Conservation (phyloP, 768 basidiomycete species). For the Leucocoprinus leucothites region DNA sequence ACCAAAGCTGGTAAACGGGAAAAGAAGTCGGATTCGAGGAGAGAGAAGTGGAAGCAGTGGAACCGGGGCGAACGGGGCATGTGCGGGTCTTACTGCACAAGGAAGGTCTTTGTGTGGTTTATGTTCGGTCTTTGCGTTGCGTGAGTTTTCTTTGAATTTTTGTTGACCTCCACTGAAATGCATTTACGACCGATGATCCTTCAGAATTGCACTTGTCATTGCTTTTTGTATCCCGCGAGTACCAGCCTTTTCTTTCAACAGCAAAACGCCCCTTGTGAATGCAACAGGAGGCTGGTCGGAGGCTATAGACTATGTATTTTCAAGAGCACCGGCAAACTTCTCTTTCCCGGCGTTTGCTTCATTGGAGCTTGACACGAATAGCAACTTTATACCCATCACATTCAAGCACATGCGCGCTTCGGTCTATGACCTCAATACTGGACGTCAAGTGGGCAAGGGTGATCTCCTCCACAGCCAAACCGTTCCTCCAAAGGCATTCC, state of each 20-base stretch:
- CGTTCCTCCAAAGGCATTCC: constrained; percentile 64
- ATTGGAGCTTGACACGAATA: constrained; percentile 71
- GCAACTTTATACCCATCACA: constrained; percentile 75
- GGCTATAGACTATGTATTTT: constrained; percentile 62
- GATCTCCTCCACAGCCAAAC: constrained; percentile 48
- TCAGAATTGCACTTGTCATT: constrained; percentile 64
- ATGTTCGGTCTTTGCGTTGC: constrained; percentile 57
- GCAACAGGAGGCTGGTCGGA: constrained; percentile 58
- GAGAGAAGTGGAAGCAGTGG: constrained; percentile 69
- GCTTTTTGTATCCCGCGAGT: constrained; percentile 84
- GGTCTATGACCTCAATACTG: constrained; percentile 68
- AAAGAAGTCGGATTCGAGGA: constrained; percentile 49
- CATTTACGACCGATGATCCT: background rate
- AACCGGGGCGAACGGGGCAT: constrained; percentile 76
- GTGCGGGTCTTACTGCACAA: constrained; percentile 78
- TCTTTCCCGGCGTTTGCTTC: constrained; percentile 78
- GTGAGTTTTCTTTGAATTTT: constrained; percentile 25
- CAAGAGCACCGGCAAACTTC: constrained; percentile 82
- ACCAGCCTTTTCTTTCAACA: constrained; percentile 66
- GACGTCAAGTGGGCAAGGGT: constrained; percentile 65
- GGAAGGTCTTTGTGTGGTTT: constrained; percentile 65
- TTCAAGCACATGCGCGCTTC: constrained; percentile 65
- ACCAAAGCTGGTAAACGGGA: constrained; percentile 69
- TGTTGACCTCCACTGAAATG: background rate
- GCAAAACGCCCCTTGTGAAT: constrained; percentile 49